Base-by-base conservation (phyloP, 2,329 filamentous ascomycete species). In the Reticulascus tulasneorum region DNA sequence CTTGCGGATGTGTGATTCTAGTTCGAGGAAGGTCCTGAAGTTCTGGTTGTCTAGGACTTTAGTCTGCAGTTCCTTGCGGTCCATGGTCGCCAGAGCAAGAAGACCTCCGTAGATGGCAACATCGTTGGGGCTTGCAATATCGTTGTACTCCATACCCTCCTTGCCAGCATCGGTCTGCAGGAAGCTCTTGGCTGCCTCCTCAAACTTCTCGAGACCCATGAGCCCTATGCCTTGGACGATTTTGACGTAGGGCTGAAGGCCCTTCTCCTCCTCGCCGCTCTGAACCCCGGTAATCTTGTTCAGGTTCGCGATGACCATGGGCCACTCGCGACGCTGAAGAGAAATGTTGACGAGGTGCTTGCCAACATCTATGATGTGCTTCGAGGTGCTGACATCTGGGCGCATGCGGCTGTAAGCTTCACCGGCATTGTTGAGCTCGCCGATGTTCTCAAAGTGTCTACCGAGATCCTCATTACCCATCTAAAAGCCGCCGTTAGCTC, bases 381-480 rank as follows among this genome's bases (percentile, higher is more conserved):
- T 84, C 4, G 82, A 74, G 0, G 86, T 86, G 38, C 83, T 93
- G 48, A 90, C 88, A 54, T 91, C 91, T 38, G 94, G 86, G 45
- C 93, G 80, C 89, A 97, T 96, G 47, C 84, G 82, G 45, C 74
- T 69, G 57, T 86, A 97, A 2, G 86, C 77, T 47, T 94, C 90
- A 30, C 77, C 75, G 1, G 93, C 87, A 10, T 74, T 75, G 23
- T 66, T 60, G 8, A 91, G 74, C 38, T 90, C 82, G 36, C 93
- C 91, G 12, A 79, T 87, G 23, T 71, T 72, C 60, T 94, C 86
- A 45, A 84, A 83, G 61, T 95, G 89, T 43, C 79, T 80, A 26
- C 88, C 93, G 6, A 97, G 69, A 50, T 97, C 93, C 59, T 96
- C 89, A 51, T 96, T 86, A 28, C 88, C 91, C 81, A 97, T 96